Evolutionary conservation across 2,329 filamentous ascomycete species (phyloP).

Genomic region (Fusarium phyllophilum): DNA sequence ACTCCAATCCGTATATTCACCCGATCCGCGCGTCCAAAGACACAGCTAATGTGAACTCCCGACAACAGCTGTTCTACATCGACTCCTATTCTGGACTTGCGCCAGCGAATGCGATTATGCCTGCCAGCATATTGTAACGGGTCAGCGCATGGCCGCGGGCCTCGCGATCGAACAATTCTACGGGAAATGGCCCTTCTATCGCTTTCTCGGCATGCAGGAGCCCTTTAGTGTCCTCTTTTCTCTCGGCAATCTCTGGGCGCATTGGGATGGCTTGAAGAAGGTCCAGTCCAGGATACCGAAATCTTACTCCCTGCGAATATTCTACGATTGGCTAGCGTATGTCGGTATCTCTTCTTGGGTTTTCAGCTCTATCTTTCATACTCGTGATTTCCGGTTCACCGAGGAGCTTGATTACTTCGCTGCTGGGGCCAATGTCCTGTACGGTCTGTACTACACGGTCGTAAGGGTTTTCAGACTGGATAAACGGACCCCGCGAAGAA

Average conservation of each 20-base stretch:
- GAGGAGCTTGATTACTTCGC: conserved; percentile 98
- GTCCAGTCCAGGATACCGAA: conserved; percentile 76
- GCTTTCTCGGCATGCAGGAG: conserved; percentile 93
- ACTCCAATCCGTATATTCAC: conserved; percentile 74
- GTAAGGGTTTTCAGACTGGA: conserved; percentile 88
- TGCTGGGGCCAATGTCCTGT: conserved; percentile 88
- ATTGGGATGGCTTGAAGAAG: conserved; percentile 78
- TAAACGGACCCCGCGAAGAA: conserved; percentile 55
- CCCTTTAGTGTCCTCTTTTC: conserved; percentile 94
- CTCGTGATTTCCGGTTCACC: conserved; percentile 83
- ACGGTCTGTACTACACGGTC: conserved; percentile 87
- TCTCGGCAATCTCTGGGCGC: conserved; percentile 88
- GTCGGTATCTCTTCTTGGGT: conserved; percentile 86
- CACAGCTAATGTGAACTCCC: conserved; percentile 31
- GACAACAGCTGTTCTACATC: conserved; percentile 78
- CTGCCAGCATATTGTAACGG: conserved; percentile 93
- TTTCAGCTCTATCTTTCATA: conserved; percentile 92
- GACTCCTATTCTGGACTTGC: conserved; percentile 92
- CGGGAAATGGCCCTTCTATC: conserved; percentile 97
- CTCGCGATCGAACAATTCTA: conserved; percentile 89
- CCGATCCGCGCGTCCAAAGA: conserved; percentile 12
- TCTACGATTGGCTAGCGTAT: conserved; percentile 83
- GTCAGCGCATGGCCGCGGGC: conserved; percentile 71
- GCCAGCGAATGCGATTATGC: conserved; percentile 96
- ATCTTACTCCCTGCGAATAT: conserved; percentile 79